Percentiles rank a stretch among this genome's conserved stretches.
phyloP scores from a whole-genome alignment of 495 filamentous ascomycete species.

The Xanthoparmelia taractica region DNA sequence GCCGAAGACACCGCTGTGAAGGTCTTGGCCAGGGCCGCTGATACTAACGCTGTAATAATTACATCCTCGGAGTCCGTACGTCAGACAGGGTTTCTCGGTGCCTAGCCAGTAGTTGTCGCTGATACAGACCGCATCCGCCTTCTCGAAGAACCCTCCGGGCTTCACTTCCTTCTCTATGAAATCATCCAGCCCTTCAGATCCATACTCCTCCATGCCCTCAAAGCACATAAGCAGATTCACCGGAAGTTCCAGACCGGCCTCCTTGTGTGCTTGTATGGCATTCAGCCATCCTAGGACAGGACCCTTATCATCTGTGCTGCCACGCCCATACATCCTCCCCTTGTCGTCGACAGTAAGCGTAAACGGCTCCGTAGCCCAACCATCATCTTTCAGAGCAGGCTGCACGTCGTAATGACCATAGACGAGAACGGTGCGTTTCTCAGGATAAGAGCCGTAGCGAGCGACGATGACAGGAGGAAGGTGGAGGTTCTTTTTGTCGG shows the following conservation, averaged over 20 bases:
- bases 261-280: constrained; percentile 93
- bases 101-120: constrained; percentile 99
- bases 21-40: constrained; percentile 81
- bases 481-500: constrained; percentile 77
- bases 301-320: constrained; percentile 96
- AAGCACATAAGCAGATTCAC: constrained; percentile 99
- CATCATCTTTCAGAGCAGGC: constrained; percentile 85
- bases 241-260: constrained; percentile 86
- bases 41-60: constrained; percentile 92
- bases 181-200: constrained; percentile 91
- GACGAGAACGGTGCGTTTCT: constrained; percentile 88
- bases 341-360: constrained; percentile 79
- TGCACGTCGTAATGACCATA: constrained; percentile 99
- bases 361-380: constrained; percentile 95
- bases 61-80: constrained; percentile 94
- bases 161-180: constrained; percentile 84
- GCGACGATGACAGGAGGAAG: constrained; percentile 88
- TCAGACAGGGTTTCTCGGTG: constrained; percentile 94
- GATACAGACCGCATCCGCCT: constrained; percentile 94
- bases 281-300: constrained; percentile 97
- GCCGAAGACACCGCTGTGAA: constrained; percentile 95
- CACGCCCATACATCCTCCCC: constrained; percentile 91
- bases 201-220: constrained; percentile 99
- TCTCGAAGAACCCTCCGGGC: constrained; percentile 69
- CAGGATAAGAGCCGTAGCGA: constrained; percentile 82